Evolutionary conservation across 805 yeast genomes (phyloP), one percentile per base, ranked within the genome.

Genomic region (Candida railenensis): DNA sequence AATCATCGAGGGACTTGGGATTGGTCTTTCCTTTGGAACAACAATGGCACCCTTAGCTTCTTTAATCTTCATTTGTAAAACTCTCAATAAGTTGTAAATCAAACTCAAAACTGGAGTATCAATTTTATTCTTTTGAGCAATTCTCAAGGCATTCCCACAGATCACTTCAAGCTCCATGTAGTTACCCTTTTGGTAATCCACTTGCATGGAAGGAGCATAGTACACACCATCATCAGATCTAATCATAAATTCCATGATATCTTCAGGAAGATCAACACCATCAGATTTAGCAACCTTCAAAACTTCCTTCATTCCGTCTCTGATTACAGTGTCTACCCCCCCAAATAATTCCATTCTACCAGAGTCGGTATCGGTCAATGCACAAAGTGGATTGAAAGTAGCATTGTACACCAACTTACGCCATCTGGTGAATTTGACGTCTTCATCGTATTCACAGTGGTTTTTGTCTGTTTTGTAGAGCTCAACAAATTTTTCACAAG

Each of bases 351-450:
- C 59, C 40, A 65, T 37, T 4, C 58, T 54, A 11, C 68, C 68
- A 12, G 58, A 61, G 42, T 63, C 71, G 33, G 55, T 48, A 37
- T 57, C 54, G 19, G 62, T 61, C 46, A 65, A 55, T 11, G 64
- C 54, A 32, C 69, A 63, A 11, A 59, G 43, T 12, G 65, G 46
- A 48, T 60, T 60, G 37, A 59, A 48, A 12, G 62, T 53, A 41
- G 60, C 63, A 38, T 60, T 60, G 46, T 60, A 60, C 3, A 60
- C 54, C 45, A 60, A 51, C 43, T 60, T 60, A 18, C 53, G 42
- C 62, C 62, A 60, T 37, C 65, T 43, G 20, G 59, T 54, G 60
- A 60, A 70, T 59, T 73, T 73, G 39, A 76, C 78, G 53, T 79
- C 71, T 7, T 70, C 69, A 45, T 67, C 73, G 47, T 71, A 70